Percentiles rank a stretch among this genome's conserved stretches.
Evolutionary conservation across 345 rosid genomes (phyloP).

Genomic region (Gynandropsis gynandra): DNA sequence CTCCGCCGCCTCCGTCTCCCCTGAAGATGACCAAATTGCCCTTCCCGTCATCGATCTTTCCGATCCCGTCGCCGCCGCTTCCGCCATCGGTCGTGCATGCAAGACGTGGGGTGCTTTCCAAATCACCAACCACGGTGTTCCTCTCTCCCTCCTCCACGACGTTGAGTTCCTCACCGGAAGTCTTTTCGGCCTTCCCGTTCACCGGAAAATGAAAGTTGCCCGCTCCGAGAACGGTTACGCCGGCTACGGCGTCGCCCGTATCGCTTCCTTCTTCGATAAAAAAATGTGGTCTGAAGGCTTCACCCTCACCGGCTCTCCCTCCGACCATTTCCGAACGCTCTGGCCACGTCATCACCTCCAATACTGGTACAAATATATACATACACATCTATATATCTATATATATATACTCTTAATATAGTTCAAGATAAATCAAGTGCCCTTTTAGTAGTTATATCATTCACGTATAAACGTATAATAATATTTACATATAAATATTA

Average conservation of each 20-base stretch:
- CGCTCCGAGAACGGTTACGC: slow-evolving; percentile 61
- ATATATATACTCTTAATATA: background rate
- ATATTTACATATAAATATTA: too few species aligned
- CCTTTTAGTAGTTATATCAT: too few species aligned
- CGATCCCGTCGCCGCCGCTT: slow-evolving; percentile 38
- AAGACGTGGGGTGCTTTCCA: slow-evolving; percentile 76
- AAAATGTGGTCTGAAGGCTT: slow-evolving; percentile 98
- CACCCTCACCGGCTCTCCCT: slow-evolving; percentile 70
- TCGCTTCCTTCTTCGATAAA: slow-evolving; percentile 71
- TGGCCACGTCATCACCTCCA: slow-evolving; percentile 63
- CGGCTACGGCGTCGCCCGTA: slow-evolving; percentile 78
- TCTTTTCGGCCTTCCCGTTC: slow-evolving; percentile 55
- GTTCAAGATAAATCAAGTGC: too few species aligned
- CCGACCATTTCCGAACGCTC: slow-evolving; percentile 63
- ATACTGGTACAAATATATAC: slow-evolving; percentile 47
- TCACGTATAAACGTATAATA: too few species aligned
- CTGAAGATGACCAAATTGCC: slow-evolving; percentile 19
- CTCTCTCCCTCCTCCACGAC: slow-evolving; percentile 37
- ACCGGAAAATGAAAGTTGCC: slow-evolving; percentile 62
- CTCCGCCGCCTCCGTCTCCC: slow-evolving; percentile 13
- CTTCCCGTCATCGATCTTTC: slow-evolving; percentile 64
- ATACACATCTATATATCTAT: background rate
- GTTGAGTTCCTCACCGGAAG: slow-evolving; percentile 35
- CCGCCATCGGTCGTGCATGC: slow-evolving; percentile 62
- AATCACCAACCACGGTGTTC: slow-evolving; percentile 64